Base-by-base conservation (phyloP, 495 filamentous ascomycete species). In the Parathielavia appendiculata region DNA sequence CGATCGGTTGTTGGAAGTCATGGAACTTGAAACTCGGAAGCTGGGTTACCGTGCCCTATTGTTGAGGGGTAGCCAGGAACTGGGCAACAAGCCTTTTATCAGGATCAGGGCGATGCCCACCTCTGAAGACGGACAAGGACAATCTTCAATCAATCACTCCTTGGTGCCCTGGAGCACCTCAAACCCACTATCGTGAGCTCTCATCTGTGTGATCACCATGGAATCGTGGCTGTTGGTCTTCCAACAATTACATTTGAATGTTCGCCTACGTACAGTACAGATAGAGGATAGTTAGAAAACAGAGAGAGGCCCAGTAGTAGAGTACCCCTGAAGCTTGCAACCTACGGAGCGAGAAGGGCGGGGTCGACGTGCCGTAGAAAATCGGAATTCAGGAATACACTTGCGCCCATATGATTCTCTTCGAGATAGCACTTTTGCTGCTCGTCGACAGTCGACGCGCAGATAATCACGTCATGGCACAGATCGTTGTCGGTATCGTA, bases 401-500 rank as follows among this genome's bases (percentile, higher is more conserved):
- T 50, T 50, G 35, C 9, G 2, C 54, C 45, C 19, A 50, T 57
- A 50, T 57, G 22, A 41, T 56, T 56, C 14, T 41, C 22, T 23
- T 10, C 13, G 22, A 50, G 54, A 50, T 38, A 36, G 54, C 45
- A 40, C 34, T 17, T 36, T 41, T 57, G 54, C 54, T 57, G 54
- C 54, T 57, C 45, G 34, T 57, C 35, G 45, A 57, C 35, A 57
- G 54, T 49, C 36, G 45, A 48, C 13, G 32, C 54, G 54, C 44
- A 57, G 54, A 57, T 57, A 20, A 57, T 57, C 45, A 57, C 44
- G 54, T 57, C 45, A 11, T 39, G 11, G 54, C 36, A 57, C n/a
- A 38, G 41, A n/a, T 58, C 56, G 56, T 26, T 58, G 36, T 52
- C 47, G 56, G 49, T 4, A 52, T 46, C 26, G 13, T 34, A 58